These are phyloP conservation scores for Francoa sonchifolia DNA, from an alignment of 441 rosid genomes.

Conservation along the genomic window DNA sequence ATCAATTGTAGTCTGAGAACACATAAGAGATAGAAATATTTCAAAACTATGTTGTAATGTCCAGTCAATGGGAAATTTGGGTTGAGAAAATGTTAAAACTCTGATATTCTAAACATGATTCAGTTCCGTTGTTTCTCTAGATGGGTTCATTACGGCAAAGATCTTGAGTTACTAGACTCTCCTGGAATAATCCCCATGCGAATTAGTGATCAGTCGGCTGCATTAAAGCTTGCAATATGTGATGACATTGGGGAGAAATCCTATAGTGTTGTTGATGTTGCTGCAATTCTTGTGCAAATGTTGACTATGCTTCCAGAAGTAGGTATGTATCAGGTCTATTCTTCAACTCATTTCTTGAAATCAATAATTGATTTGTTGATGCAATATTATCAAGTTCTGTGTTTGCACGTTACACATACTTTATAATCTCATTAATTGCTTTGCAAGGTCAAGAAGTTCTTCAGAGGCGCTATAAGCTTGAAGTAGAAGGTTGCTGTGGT, in stretches of 20 bases:
- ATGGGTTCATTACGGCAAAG: slow-evolving; percentile 82
- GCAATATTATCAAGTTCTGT: not conserved
- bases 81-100: no score
- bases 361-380: not conserved
- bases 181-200: slow-evolving; percentile 91
- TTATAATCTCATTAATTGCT: slow-evolving; percentile 5
- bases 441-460: slow-evolving; percentile 45
- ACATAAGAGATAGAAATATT: no score
- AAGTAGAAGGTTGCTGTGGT: slow-evolving; percentile 40
- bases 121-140: slow-evolving; percentile 29
- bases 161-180: slow-evolving; percentile 80
- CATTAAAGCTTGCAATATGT: slow-evolving; percentile 90
- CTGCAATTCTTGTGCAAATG: slow-evolving; percentile 76
- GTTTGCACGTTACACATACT: not conserved
- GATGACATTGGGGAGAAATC: slow-evolving; percentile 97
- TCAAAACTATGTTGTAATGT: no score
- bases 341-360: not conserved
- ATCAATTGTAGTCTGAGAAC: no score
- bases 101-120: no score
- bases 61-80: not conserved
- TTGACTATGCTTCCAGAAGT: slow-evolving; percentile 55
- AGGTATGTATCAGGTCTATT: slow-evolving; percentile 25
- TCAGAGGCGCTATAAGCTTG: slow-evolving; percentile 63
- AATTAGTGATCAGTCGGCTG: slow-evolving; percentile 80
- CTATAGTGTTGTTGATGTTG: slow-evolving; percentile 69